Conservation (phyloP, 2,329 filamentous ascomycete genomes). For the Ascosphaera pollenicola region DNA sequence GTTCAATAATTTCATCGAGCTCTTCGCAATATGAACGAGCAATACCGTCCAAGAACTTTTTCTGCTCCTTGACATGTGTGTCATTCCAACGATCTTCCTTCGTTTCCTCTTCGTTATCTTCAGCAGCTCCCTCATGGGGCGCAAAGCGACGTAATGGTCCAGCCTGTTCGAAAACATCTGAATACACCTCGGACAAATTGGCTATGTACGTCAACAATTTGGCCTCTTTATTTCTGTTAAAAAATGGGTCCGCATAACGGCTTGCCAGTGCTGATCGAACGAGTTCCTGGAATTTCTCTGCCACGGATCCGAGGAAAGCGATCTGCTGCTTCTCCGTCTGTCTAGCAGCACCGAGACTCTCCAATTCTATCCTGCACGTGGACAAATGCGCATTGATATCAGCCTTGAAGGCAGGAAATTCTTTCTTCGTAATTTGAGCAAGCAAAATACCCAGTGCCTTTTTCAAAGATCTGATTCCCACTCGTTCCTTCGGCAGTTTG, state of each 20-base stretch:
- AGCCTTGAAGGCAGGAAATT: slow-evolving; percentile 17
- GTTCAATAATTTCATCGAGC: slow-evolving; percentile 7
- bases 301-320: slow-evolving; percentile 17
- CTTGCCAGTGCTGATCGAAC: slow-evolving; percentile 10
- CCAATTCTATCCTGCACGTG: slow-evolving; percentile 9
- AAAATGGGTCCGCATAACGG: slow-evolving; percentile 9
- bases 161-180: slow-evolving; percentile 6
- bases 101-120: not conserved
- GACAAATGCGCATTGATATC: slow-evolving; percentile 17
- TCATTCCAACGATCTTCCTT: not conserved
- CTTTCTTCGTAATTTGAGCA: slow-evolving; percentile 19
- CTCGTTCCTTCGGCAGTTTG: slow-evolving; percentile 13
- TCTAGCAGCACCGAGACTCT: slow-evolving; percentile 14
- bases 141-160: slow-evolving; percentile 8
- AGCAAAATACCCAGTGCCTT: slow-evolving; percentile 21
- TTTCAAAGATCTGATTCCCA: slow-evolving; percentile 21
- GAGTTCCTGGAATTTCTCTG: slow-evolving; percentile 17
- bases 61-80: not conserved
- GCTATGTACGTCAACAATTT: not conserved
- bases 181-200: slow-evolving; percentile 9
- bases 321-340: slow-evolving; percentile 15
- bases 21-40: not conserved
- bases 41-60: not conserved
- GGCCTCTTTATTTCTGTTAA: slow-evolving; percentile 1
- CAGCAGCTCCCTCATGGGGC: not conserved